Base-by-base conservation (phyloP, 1,139 yeast genomes). In the Geotrichum citri-aurantii region DNA sequence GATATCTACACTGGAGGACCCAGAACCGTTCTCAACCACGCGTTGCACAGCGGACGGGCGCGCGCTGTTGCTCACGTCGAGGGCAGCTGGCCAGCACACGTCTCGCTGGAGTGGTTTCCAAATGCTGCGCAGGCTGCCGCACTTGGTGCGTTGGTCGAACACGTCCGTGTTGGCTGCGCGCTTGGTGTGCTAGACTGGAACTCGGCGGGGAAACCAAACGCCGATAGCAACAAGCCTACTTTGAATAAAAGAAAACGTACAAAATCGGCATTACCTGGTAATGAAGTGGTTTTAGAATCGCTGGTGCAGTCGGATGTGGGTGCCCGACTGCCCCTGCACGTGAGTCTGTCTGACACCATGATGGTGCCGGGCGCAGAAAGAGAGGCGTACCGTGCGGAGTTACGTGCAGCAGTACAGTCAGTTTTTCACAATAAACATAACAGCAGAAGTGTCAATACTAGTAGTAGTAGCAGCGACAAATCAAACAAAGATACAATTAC, bases 1-100 rank as follows among this genome's bases (percentile, higher is more conserved):
- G 68, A 70, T 54, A 57, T 65, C 14, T 71, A 69, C 59, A 61
- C 56, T 1, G n/a, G 47, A 3, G 46, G 48, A 23, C 62, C 59
- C 31, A 65, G 33, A 61, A 68, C 27, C 61, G 60, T 23, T 71
- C 71, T 6, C 54, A 67, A 48, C 54, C 64, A 49, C 52, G 61
- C 26, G 52, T n/a, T 57, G 61, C 73, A 71, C 53, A 57, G 62
- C 6, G 73, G 73, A 6, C 61, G 68, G 8, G 54, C 54, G 21
- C 61, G 75, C 19, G 61, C 65, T 1, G 24, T 63, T 17, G 66
- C 65, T 1, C 75, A 72, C 57, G 65, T 62, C 12, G 65, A 63
- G 1, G 75, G 75, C 5, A 54, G 59, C 24, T 72, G 74, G 73
- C 75, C 75, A n/a, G 57, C 68, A 14, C 74, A 71, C 56, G 67